These are phyloP conservation scores for Quercus parvula DNA, from an alignment of 306 rosid genomes.

Conservation along the genomic window DNA sequence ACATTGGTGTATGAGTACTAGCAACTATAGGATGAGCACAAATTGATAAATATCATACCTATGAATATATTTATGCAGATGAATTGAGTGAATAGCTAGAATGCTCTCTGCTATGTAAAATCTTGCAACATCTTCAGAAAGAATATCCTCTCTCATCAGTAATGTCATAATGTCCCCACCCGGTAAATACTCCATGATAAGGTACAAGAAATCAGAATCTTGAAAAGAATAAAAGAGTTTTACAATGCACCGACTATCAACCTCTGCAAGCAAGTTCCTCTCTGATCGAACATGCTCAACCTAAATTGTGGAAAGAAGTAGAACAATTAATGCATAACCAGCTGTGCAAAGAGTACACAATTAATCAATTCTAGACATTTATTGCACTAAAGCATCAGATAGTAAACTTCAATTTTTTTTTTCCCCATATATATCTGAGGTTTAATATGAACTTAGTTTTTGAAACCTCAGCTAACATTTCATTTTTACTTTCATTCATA, in stretches of 20 bases:
- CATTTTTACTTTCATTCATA: neutral
- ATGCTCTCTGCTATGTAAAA: constrained; percentile 98
- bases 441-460: neutral
- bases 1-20: neutral
- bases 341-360: neutral
- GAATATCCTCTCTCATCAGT: constrained; percentile 94
- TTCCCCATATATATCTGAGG: neutral
- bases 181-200: constrained; percentile 98
- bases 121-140: constrained; percentile 89
- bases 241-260: constrained; percentile 99
- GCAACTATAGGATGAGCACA: neutral
- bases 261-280: constrained; percentile 99
- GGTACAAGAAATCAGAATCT: constrained; percentile 92
- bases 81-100: constrained; percentile 93
- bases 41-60: constrained; percentile 48
- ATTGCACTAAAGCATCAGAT: neutral
- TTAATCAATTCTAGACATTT: neutral
- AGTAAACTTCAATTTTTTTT: neutral
- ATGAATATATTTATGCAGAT: constrained; percentile 93
- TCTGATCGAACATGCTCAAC: constrained; percentile 99
- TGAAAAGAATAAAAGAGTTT: constrained; percentile 93
- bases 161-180: constrained; percentile 99
- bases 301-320: constrained; percentile 31
- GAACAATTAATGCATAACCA: constrained; percentile 9
- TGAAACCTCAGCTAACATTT: neutral